A percentile compares a stretch with the other conserved stretches of the same genome.
These are phyloP conservation scores for Gymnopus androsaceus DNA, from an alignment of 1,284 basidiomycete species.

Conservation along the genomic window DNA sequence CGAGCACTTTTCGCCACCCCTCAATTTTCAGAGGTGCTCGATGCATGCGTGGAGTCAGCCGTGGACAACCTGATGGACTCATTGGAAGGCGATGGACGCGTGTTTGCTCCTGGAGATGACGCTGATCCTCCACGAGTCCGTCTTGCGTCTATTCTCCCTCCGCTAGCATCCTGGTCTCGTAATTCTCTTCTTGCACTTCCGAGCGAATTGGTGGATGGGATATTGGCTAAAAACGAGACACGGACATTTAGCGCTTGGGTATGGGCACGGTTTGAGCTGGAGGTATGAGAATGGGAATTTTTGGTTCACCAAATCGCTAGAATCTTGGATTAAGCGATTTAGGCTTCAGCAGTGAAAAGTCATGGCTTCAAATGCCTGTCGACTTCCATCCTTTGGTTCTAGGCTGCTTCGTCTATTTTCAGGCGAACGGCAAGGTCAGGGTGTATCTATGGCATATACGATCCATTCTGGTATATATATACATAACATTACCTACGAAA, in stretches of 20 bases:
- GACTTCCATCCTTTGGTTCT: not conserved
- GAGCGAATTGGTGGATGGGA: conserved; percentile 79
- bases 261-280: conserved; percentile 4
- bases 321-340: no score
- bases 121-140: conserved; percentile 44
- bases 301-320: no score
- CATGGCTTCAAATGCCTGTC: no score
- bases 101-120: conserved; percentile 24
- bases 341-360: no score
- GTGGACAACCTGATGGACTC: conserved; percentile 43
- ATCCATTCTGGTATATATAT: not conserved
- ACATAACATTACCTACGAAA: not conserved
- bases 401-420: no score
- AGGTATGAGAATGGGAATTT: not conserved
- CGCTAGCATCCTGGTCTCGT: conserved; percentile 76
- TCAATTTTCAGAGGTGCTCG: conserved; percentile 71
- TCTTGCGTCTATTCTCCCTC: conserved; percentile 77
- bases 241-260: conserved; percentile 7
- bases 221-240: conserved; percentile 6
- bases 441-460: no score
- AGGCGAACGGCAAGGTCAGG: no score
- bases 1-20: conserved; percentile 62
- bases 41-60: conserved; percentile 67
- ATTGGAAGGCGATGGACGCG: conserved; percentile 29
- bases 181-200: conserved; percentile 71